Base-by-base conservation (phyloP, 306 rosid genomes). In the Crotalaria pallida region DNA sequence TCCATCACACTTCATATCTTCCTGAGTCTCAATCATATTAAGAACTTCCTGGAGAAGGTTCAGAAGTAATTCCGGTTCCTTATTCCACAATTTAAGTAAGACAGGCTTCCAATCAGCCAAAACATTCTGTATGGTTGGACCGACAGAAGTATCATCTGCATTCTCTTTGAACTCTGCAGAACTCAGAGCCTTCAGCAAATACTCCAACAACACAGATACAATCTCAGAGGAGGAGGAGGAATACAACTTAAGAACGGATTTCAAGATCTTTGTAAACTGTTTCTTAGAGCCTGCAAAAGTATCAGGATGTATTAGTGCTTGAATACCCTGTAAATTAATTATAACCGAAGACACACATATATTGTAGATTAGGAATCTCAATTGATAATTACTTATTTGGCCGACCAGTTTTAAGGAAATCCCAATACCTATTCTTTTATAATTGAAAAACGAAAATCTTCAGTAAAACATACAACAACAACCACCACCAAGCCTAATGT, bases 181-280 rank as follows among this genome's bases (percentile, higher is more conserved):
- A 48, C 55, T 84, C 78, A 84, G 43, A 58, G 84, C 74, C 67
- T 83, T 79, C 58, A 80, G 69, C 86, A 91, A 82, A 77, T 75
- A 79, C 65, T 86, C 91, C 91, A 91, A 61, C 83, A 95, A 60
- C 51, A 77, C 86, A 58, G 87, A 80, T 41, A 84, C 92, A 70
- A 89, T 80, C 79, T 95, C 97, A 12, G 88, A 83, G 67, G 96
- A 89, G 83, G 70, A 89, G 55, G 91, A 84, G 18, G 96, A 80
- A 75, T 87, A 91, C 62, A 95, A 75, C 76, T 58, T 83, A 62
- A 80, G 78, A 65, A 95, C 81, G 80, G 77, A 70, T 81, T 87
- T 95, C 63, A 87, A 68, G 40, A 75, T 76, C 82, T 82, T 89
- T 1, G 55, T 24, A 16, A 68, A 44, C 78, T 82, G 86, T 75